phyloP scores from a whole-genome alignment of 495 filamentous ascomycete genomes.

The Annulohypoxylon stygium region DNA sequence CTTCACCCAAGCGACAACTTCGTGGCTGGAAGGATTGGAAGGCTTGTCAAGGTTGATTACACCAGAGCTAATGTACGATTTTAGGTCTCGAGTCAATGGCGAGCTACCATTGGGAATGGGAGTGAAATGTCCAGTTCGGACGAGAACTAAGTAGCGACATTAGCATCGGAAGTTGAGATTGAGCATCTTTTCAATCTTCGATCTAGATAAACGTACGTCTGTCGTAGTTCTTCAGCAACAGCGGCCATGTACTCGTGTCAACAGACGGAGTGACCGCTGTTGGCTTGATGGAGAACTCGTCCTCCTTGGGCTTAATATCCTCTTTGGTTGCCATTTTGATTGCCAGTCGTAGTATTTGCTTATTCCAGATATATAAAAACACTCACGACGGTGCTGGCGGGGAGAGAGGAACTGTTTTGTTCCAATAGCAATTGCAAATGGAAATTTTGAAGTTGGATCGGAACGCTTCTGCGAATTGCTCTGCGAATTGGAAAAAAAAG shows the following conservation, averaged over 20 bases:
- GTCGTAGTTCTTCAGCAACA: slow-evolving; percentile 93
- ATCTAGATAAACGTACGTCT: slow-evolving; percentile 57
- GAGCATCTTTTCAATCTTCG: background rate
- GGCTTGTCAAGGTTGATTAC: slow-evolving; percentile 99
- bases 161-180: slow-evolving; percentile 8
- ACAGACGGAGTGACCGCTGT: slow-evolving; percentile 76
- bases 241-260: slow-evolving; percentile 85
- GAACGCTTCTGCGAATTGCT: slow-evolving; percentile 6
- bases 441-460: slow-evolving; percentile 24
- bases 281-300: slow-evolving; percentile 89
- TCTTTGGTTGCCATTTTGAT: slow-evolving; percentile 70
- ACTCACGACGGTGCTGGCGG: slow-evolving; percentile 39
- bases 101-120: slow-evolving; percentile 90
- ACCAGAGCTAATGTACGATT: slow-evolving; percentile 93
- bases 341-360: slow-evolving; percentile 39
- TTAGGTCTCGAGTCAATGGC: slow-evolving; percentile 90
- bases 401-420: slow-evolving; percentile 24
- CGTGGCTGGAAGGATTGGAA: slow-evolving; percentile 96
- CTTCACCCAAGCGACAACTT: slow-evolving; percentile 99
- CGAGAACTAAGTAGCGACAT: slow-evolving; percentile 70
- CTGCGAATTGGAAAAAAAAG: slow-evolving; percentile 43
- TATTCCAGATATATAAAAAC: slow-evolving; percentile 16
- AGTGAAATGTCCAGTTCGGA: slow-evolving; percentile 92
- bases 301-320: slow-evolving; percentile 71
- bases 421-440: slow-evolving; percentile 39